phyloP scores from a whole-genome alignment of 768 basidiomycete species.

The Auriculariales sp. region DNA sequence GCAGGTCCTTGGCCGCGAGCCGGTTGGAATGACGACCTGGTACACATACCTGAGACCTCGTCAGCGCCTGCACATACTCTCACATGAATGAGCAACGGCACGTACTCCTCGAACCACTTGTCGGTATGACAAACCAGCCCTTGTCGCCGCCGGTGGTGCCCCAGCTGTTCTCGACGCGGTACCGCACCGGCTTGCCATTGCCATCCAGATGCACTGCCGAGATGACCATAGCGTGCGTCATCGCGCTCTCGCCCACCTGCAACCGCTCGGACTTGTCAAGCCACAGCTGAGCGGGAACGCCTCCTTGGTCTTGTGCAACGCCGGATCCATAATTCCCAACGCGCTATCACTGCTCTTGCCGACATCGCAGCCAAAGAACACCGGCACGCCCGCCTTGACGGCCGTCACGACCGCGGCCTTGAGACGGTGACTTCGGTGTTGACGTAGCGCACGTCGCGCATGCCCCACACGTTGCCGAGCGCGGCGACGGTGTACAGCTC shows the following conservation, averaged over 20 bases:
- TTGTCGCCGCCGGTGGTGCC: constrained; percentile 61
- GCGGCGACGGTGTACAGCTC: constrained; percentile 85
- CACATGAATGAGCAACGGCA: too few relatives aligned
- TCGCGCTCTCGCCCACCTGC: constrained; percentile 66
- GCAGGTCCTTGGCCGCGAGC: constrained; percentile 67
- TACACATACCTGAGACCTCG: too few relatives aligned
- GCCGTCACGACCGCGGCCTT: constrained; percentile 73
- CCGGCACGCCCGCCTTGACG: constrained; percentile 76
- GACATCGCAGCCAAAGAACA: constrained; percentile 96
- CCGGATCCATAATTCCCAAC: constrained; percentile 76
- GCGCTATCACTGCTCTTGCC: constrained; percentile 64
- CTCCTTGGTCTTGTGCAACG: constrained; percentile 69
- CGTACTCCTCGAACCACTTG: constrained; percentile 82
- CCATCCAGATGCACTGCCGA: constrained; percentile 78
- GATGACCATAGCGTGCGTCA: constrained; percentile 97
- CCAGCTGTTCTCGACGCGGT: constrained; percentile 97
- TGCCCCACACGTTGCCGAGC: constrained; percentile 87
- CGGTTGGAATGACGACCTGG: constrained; percentile 83
- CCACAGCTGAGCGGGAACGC: constrained; percentile 73
- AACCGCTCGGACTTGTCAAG: constrained; percentile 79
- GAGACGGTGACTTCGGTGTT: constrained; percentile 75
- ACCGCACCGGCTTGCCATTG: constrained; percentile 64
- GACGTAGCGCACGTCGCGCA: constrained; percentile 72
- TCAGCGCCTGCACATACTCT: too few relatives aligned
- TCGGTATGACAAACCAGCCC: constrained; percentile 87